Evolutionary conservation across 2,329 filamentous ascomycete species (phyloP).

Genomic region (Diatrype stigma): DNA sequence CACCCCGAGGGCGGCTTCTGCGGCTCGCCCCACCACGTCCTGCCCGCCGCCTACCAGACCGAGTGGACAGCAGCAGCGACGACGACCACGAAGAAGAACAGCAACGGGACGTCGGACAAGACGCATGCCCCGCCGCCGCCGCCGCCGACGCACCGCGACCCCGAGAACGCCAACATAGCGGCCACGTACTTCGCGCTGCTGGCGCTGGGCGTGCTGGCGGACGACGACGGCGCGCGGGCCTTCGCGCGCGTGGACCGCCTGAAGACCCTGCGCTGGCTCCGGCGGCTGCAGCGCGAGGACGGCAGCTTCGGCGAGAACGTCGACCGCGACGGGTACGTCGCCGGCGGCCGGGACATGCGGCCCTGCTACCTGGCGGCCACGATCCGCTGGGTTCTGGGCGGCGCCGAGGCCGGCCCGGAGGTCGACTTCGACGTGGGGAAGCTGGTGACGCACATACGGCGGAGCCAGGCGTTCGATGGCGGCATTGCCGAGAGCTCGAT

Average conservation of each 20-base stretch:
- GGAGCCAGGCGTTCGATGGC: conserved; percentile 75
- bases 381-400: conserved; percentile 77
- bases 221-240: conserved; percentile 36
- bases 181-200: conserved; percentile 87
- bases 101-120: conserved; percentile 7
- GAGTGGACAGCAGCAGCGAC: background rate
- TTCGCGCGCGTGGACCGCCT: conserved; percentile 63
- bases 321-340: conserved; percentile 52
- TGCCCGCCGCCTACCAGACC: conserved; percentile 28
- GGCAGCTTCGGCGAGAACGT: conserved; percentile 89
- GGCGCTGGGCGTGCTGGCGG: conserved; percentile 54
- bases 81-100: background rate
- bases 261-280: conserved; percentile 70
- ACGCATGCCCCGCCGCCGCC: conserved; percentile 37
- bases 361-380: conserved; percentile 83
- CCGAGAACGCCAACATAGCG: conserved; percentile 63
- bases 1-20: conserved; percentile 85
- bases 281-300: conserved; percentile 70
- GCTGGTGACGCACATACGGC: conserved; percentile 66
- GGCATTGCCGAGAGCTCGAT: conserved; percentile 75
- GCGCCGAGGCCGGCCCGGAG: conserved; percentile 52
- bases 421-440: conserved; percentile 71
- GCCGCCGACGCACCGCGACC: conserved; percentile 32
- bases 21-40: conserved; percentile 68
- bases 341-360: conserved; percentile 78